Base-by-base conservation (phyloP, 2,329 filamentous ascomycete genomes). In the Blumeria graminis region DNA sequence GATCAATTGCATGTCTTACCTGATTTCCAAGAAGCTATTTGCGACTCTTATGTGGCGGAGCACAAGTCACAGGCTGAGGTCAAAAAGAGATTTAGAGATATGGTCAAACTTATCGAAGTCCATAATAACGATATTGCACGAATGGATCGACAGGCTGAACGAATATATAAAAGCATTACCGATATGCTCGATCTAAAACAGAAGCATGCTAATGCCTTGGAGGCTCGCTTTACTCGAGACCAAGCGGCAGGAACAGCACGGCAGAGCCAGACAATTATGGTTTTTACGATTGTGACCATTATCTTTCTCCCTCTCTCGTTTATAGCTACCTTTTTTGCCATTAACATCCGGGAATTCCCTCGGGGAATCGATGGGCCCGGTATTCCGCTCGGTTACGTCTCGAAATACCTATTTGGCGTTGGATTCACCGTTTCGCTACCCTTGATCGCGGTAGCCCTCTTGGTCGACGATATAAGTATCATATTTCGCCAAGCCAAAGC, bases 121-220 rank as follows among this genome's bases (percentile, higher is more conserved):
- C 60, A 63, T 43, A 50, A 59, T 16, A 62, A 63, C 48, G 62
- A 64, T 36, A 61, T 63, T 11, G 81, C 86, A 59, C 82, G 81
- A 60, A 80, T 93, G 68, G 86, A 94, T 69, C 74, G 77, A 57
- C 80, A 88, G 66, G 82, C 94, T 68, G 86, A 94, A 65, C 74
- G 76, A 57, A 80, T 86, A 54, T 85, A 88, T 57, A 72, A 74
- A 33, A 74, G 76, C 43, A 73, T 95, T 51, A 81, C 84, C 63
- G 81, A 87, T 59, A 76, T 76, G 9, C 72, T 86, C 14, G 63
- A 64, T 32, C 58, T 64, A 13, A 62, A 63, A 46, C 63, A 64
- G 48, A 64, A 64, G 55, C 62, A 64, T 52, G 63, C 63, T 4
- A 64, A 64, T 48, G 61, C 61, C n/a, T 64, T 63, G 34, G 63